Base-by-base conservation (phyloP, 208 protist genomes). In the Pavlovales sp. region DNA sequence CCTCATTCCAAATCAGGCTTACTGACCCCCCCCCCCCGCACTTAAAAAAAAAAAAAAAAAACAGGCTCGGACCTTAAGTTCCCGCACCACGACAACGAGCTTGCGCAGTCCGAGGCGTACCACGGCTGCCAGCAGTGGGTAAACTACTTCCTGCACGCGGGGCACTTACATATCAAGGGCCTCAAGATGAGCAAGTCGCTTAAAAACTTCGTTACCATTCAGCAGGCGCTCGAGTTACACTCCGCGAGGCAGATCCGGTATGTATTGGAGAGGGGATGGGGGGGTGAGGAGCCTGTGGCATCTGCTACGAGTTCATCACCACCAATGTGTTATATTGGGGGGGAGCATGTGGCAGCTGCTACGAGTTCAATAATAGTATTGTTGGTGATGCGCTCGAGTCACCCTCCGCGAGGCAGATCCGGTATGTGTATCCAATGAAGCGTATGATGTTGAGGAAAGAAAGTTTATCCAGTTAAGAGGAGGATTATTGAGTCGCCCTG, bases 71-170 rank as follows among this genome's bases (percentile, higher is more conserved):
- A 99, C 91, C 93, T 99, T 22, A 97, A 97, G 90, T 99, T 99
- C 89, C 98, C 98, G 11, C 98, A 99, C 93, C 98, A 99, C 94
- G 98, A 99, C 88, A 99, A 99, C 91, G 98, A 99, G 94, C 93
- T 99, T 37, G 97, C 98, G 38, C 98, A 81, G 39, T 90, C 28
- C 26, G 75, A 95, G 77, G 93, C 94, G 14, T 91, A 90, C 88
- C 93, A 88, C 38, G 90, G 93, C 38, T 93, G 94, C 90, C 79
- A 7, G 32, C 95, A 98, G 92, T 99, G 97, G 98, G 96, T 98
- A 67, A 98, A 99, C 90, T 99, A 99, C 94, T 99, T 99, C 91
- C 90, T 99, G 4, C 93, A 96, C 85, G 75, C 89, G 79, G 98
- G 98, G 22, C 97, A 99, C 90, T 92, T 99, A n/a, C 94, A 98